Evolutionary conservation across 208 protist genomes (phyloP).

Genomic region (Leptomonas pyrrhocoris): DNA sequence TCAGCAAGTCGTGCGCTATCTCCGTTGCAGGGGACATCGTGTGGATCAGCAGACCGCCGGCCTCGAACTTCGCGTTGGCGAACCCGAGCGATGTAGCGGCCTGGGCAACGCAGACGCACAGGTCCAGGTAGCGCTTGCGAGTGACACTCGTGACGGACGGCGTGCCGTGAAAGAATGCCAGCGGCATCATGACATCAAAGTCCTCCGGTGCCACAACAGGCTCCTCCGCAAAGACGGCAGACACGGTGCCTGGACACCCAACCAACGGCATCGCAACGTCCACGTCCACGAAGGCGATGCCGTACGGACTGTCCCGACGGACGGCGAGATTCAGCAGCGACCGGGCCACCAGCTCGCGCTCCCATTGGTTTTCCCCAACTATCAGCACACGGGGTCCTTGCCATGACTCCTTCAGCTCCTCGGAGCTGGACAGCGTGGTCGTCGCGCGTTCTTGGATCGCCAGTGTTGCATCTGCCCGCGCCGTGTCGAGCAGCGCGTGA

Average conservation of each 20-base stretch:
- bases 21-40: slow-evolving; percentile 74
- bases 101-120: slow-evolving; percentile 64
- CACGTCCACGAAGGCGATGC: slow-evolving; percentile 70
- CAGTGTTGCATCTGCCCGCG: slow-evolving; percentile 45
- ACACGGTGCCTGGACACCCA: slow-evolving; percentile 76
- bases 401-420: slow-evolving; percentile 32
- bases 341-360: slow-evolving; percentile 61
- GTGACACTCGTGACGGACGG: slow-evolving; percentile 47
- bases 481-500: slow-evolving; percentile 56
- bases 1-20: slow-evolving; percentile 61
- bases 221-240: slow-evolving; percentile 63
- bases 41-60: slow-evolving; percentile 79
- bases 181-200: slow-evolving; percentile 76
- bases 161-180: slow-evolving; percentile 82
- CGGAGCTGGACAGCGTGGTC: slow-evolving; percentile 8
- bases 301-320: slow-evolving; percentile 31
- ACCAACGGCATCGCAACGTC: slow-evolving; percentile 79
- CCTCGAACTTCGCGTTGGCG: slow-evolving; percentile 51
- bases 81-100: slow-evolving; percentile 51
- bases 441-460: slow-evolving; percentile 24
- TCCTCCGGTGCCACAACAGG: slow-evolving; percentile 66
- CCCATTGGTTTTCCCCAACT: slow-evolving; percentile 72
- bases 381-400: slow-evolving; percentile 73
- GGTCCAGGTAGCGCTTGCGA: slow-evolving; percentile 80
- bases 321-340: slow-evolving; percentile 74